Evolutionary conservation across 1,284 basidiomycete species (phyloP), one percentile per base, ranked within the genome.

Genomic region (Cryptococcus sp.): DNA sequence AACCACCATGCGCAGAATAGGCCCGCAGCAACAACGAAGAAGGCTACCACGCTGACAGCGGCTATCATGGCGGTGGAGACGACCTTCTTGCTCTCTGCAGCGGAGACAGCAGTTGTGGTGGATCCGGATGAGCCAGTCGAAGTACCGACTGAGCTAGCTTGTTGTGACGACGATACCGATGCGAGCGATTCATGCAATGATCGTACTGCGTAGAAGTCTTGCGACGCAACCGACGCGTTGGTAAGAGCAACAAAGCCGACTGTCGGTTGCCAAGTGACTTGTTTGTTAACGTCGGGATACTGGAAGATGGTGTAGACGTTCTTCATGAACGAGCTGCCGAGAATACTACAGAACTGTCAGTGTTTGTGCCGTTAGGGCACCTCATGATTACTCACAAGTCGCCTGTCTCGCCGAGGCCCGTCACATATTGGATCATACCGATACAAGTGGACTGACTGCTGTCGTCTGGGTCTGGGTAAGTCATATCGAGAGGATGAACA

Each of bases 241-340:
- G 72, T 78, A 23, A 78, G 65, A 1, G 76, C 63, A 1, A 75
- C 50, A 25, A 78, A 52, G 19, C 73, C 78, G 20, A 79, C 73
- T 0, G 66, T 71, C 1, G 78, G 78, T 40, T 76, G 70, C 75
- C 76, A 78, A 2, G 63, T 68, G 15, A 50, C 59, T 13, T 60
- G 55, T 40, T 61, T 62, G 25, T 51, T 61, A 23, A 66, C 67
- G 43, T 77, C 73, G 0, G 78, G 78, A 41, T 79, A 79, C 35
- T 72, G 68, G 61, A 68, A 79, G 43, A 79, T 66, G 6, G 77
- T 72, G 60, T 79, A 79, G 41, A 73, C 78, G 52, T 79, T 79
- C 61, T 77, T 78, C 46, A 79, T 53, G 54, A 78, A 79, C 2
- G 72, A 64, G 41, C 69, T 72, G 23, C 78, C 78, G 19, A 79